phyloP scores from a whole-genome alignment of 805 yeast genomes.

The Yarrowia phangngaensis region DNA sequence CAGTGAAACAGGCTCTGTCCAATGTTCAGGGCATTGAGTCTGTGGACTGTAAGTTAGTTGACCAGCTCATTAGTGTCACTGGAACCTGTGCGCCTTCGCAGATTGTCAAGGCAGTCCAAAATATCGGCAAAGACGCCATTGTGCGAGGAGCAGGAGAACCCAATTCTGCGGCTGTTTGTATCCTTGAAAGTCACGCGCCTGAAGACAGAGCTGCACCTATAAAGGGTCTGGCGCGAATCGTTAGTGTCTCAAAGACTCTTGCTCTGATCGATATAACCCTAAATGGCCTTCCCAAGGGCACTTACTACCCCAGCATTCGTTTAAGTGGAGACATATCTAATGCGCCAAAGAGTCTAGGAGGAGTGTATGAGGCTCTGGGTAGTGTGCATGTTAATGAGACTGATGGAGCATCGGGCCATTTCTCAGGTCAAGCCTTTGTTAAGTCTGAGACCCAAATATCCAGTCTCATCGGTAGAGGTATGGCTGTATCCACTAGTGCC shows the following conservation, averaged over 20 bases:
- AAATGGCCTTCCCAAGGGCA: conserved; percentile 63
- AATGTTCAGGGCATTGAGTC: conserved; percentile 45
- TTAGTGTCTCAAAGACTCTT: conserved; percentile 51
- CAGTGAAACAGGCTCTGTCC: conserved; percentile 53
- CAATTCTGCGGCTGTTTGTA: conserved; percentile 86
- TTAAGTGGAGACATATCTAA: conserved; percentile 69
- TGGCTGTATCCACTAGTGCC: conserved; percentile 39
- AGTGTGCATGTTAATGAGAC: conserved; percentile 29
- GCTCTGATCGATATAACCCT: conserved; percentile 75
- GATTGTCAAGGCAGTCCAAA: conserved; percentile 63
- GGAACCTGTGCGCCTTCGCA: conserved; percentile 75
- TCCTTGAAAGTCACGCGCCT: conserved; percentile 66
- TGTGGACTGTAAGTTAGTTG: conserved; percentile 54
- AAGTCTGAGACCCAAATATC: conserved; percentile 46
- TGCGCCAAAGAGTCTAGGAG: conserved; percentile 40
- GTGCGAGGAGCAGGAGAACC: conserved; percentile 87
- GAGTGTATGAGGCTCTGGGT: conserved; percentile 41
- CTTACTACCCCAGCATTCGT: conserved; percentile 66
- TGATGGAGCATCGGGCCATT: conserved; percentile 23
- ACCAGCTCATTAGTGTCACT: conserved; percentile 60
- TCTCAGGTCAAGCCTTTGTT: conserved; percentile 44
- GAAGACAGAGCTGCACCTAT: conserved; percentile 55
- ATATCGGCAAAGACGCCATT: conserved; percentile 81
- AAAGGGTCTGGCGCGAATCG: conserved; percentile 82
- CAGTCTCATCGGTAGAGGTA: conserved; percentile 66